Evolutionary conservation across 106 monocot genomes (phyloP), one percentile per base, ranked within the genome.

Genomic region (Triglochin maritima): DNA sequence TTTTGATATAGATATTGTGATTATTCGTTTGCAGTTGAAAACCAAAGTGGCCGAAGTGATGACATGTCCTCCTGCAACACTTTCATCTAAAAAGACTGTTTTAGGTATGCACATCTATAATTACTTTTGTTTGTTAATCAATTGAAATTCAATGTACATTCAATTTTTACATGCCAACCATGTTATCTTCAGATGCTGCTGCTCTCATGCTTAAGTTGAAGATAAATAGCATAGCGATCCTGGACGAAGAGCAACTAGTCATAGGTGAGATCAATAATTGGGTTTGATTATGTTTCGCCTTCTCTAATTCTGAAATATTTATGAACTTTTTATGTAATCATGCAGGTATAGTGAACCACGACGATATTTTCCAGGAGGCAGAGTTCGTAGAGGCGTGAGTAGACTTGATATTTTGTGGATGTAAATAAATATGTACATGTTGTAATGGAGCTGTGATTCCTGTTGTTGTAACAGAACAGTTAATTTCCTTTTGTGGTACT

Each of bases 31-130:
- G 78, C 74, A 94, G 94, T 54, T 84, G 69, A 84, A 86, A 6
- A 81, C 87, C 9, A 94, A 76, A 64, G 87, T 89, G 47, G 75
- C 76, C 42, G 87, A 94, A 70, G 69, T 94, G 61, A 89, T 94
- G 87, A 85, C 94, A 44, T 89, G 84, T 71, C 94, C 94, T 62
- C 80, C 89, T 5, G 72, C 83, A 60, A 87, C 89, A 4, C 56
- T 95, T 14, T 71, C 90, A n/a, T 81, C 76, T 2, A 74, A 89
- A 3, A 87, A 87, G 56, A 90, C 89, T 3, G 87, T 87, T n/a
- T 65, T 89, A 65, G 94, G 94, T 94, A 85, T 77, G n/a, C 7
- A 53, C 58, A 12, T 15, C 6, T 12, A 47, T 17, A 8, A 11
- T 42, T 15, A 6, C 49, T 13, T 46, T 16, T 42, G 43, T 68